These are phyloP conservation scores for Colletotrichum magnum DNA, from an alignment of 2,329 filamentous ascomycete species.

Conservation along the genomic window DNA sequence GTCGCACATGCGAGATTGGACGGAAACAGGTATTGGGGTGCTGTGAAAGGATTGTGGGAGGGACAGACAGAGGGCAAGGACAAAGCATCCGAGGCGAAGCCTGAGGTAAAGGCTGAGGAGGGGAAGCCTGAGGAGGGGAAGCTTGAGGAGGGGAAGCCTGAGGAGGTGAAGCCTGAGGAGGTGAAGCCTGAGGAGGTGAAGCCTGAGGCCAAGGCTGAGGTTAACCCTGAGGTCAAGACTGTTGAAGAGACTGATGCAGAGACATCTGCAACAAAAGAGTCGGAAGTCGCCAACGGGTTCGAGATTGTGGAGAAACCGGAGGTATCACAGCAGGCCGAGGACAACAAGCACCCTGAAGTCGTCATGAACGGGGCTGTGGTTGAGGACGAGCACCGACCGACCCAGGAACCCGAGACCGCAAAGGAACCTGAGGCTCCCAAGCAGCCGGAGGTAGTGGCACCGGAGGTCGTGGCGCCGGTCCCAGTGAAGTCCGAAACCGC, in stretches of 20 bases:
- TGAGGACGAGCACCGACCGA: neutral
- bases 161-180: neutral
- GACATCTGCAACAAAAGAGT: neutral
- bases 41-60: conserved; percentile 63
- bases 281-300: neutral
- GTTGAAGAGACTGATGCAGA: too few species aligned
- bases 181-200: neutral
- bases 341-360: neutral
- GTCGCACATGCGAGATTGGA: conserved; percentile 65
- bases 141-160: neutral
- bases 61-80: conserved; percentile 36
- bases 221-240: neutral
- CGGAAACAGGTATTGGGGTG: conserved; percentile 64
- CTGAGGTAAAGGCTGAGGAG: neutral
- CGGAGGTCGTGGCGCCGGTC: conserved; percentile 2
- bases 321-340: neutral
- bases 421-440: conserved; percentile 1
- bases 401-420: neutral
- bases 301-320: neutral
- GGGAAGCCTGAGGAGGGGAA: neutral
- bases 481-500: neutral
- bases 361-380: neutral
- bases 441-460: neutral
- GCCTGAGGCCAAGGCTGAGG: neutral
- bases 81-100: neutral